Evolutionary conservation across 1,284 basidiomycete genomes (phyloP), one percentile per base, ranked within the genome.

Genomic region (Amylostereum chailletii): DNA sequence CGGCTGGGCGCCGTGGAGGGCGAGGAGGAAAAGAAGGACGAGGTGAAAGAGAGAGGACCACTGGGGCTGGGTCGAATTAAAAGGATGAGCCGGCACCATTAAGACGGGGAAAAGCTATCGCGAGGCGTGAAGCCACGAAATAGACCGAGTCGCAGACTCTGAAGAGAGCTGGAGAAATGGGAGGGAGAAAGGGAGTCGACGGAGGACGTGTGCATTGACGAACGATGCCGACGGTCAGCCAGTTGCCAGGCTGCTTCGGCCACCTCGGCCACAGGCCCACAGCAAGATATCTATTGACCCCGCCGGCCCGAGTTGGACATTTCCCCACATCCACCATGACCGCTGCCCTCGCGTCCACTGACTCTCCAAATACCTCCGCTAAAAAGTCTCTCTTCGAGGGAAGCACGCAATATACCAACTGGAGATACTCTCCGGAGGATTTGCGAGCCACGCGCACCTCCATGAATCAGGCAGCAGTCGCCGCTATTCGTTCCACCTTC

Each of bases 381-480:
- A 63, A 57, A 40, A 60, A 52, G 7, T 61, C 69, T 2, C 62
- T 92, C 4, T 95, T 90, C 61, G 83, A 93, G 61, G 81, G 79
- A 49, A 90, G 89, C 54, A 91, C 90, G 0, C 93, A 96, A 63
- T 94, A 75, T 67, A 77, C 71, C 54, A 83, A 93, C 63, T 97
- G 93, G 93, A 73, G 92, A 44, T 94, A 83, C 67, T 93, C 92
- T 0, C 67, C 71, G 27, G 75, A 81, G 46, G 71, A 79, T 50
- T 75, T 97, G 2, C 68, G 61, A 3, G 59, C 71, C 6, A 75
- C 81, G 44, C 79, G 93, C 11, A 57, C 65, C 19, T 72, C 79
- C 33, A 66, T 94, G 53, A 96, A 94, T 59, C 67, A 71, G 42
- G 80, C 77, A 38, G 88, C 90, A 3, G 84, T 93, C 31, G 71